Evolutionary conservation across 1,284 basidiomycete genomes (phyloP), one percentile per base, ranked within the genome.

Genomic region (Pseudomicrostroma phylloplanum): DNA sequence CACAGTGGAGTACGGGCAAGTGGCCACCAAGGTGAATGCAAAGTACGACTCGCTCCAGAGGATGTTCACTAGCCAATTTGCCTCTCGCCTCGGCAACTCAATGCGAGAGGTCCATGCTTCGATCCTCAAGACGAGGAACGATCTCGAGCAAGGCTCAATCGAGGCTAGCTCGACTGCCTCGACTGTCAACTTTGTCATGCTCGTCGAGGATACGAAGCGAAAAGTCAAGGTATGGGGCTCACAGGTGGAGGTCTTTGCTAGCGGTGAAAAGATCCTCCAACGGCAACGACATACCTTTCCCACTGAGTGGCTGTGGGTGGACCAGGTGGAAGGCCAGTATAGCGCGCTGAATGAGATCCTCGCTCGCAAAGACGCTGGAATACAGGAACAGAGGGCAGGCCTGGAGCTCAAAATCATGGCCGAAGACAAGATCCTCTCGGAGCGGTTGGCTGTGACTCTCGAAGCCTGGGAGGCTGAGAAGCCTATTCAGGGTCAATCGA

Each of bases 11-110:
- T 97, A 96, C 80, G 93, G 96, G 79, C 93, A 96, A 78, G 94
- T 96, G 21, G 96, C 98, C 81, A 87, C 90, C 58, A 87, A 93
- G 70, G 94, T 98, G 74, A 97, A 96, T 78, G 91, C 93, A 64
- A 97, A 97, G 83, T 97, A 97, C 80, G 96, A 98, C 78, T 84
- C 91, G 8, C 97, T 94, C 94, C 93, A 98, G 83, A 84, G 89
- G 67, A 96, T 97, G 73, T 90, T 98, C 65, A 83, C 97, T 65
- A 88, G 87, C 67, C 84, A 91, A 54, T 97, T 96, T 76, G 96
- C 94, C 6, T 85, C 86, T 67, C 96, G 96, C 83, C 84, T 97
- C 61, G 91, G 91, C 7, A 87, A 88, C 63, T 88, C 87, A 59
- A 96, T 98, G 92, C 92, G 92, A 82, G 93, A 96, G 80, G 91